Conservation (phyloP, 2,329 filamentous ascomycete species). For the Penicillium expansum region DNA sequence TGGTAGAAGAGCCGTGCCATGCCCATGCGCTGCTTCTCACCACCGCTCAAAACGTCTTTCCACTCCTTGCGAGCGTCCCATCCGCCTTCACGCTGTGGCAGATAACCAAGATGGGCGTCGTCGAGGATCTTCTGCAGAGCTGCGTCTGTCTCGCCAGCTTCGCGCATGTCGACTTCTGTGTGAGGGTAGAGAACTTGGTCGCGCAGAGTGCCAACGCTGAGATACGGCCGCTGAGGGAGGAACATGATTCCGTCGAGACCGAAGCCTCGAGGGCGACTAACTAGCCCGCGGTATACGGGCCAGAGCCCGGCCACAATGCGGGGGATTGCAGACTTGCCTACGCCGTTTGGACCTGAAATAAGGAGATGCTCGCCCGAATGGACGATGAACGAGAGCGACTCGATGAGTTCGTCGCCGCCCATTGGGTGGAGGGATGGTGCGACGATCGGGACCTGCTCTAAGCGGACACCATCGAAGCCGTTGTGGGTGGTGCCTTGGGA, state of each 20-base stretch:
- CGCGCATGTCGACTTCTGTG: conserved; percentile 88
- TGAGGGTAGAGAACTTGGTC: conserved; percentile 99
- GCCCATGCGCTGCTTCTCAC: conserved; percentile 94
- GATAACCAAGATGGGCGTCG: conserved; percentile 79
- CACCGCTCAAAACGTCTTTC: conserved; percentile 96
- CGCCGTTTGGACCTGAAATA: conserved; percentile 91
- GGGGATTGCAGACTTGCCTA: conserved; percentile 85
- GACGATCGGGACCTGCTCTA: conserved; percentile 90
- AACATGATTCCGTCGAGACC: conserved; percentile 97
- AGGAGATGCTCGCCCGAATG: conserved; percentile 88
- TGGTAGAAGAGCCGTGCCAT: conserved; percentile 91
- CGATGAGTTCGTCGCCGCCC: conserved; percentile 86
- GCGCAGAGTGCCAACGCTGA: conserved; percentile 85
- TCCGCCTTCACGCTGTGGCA: conserved; percentile 87
- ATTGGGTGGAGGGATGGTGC: conserved; percentile 84
- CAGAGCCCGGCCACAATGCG: conserved; percentile 88
- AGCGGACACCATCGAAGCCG: conserved; percentile 88
- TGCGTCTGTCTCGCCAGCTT: conserved; percentile 71
- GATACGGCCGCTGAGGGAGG: conserved; percentile 87
- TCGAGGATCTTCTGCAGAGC: conserved; percentile 78
- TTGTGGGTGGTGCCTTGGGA: conserved; percentile 91
- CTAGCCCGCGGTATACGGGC: conserved; percentile 91
- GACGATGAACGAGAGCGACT: conserved; percentile 84
- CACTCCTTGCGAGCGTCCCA: conserved; percentile 97
- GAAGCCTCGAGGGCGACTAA: conserved; percentile 76